Base-by-base conservation (phyloP, 352 stramenopile genomes). In the Phytophthora foliorum region DNA sequence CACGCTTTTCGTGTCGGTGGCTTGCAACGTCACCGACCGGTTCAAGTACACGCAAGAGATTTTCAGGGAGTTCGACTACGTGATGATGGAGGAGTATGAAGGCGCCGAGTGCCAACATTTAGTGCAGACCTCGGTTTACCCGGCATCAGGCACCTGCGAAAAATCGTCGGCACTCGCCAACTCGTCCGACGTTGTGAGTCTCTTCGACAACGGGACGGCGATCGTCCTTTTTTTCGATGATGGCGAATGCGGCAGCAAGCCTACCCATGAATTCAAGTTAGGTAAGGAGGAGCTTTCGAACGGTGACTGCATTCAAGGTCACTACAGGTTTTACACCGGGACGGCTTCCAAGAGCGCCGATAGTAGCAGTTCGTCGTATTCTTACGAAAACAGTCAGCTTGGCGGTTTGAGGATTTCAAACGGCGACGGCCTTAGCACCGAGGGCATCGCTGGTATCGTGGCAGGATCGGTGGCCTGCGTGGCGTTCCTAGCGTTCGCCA, bases 1-100 rank as follows among this genome's bases (percentile, higher is more conserved):
- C 29, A 67, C 56, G 6, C 46, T 78, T 6, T 78, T 75, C 57
- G 66, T 65, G n/a, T 46, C 67, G 6, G 52, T 32, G 32, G 38
- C 45, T 4, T 75, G 67, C 42, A 75, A 78, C 42, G 25, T 78
- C 32, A 63, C 51, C 2, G 67, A 78, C 32, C 66, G 71, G 13
- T 78, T 78, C 67, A 39, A 65, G 25, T 78, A 70, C 29, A 69
- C 60, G 1, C 16, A 61, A n/a, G 57, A 75, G 6, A 38, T 45
- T 7, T 75, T 78, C 42, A 55, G 56, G 11, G 71, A 27, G 0
- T 66, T 73, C 62, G 62, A 69, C 67, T 75, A 70, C 53, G 62
- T 78, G 4, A 73, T 78, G 46, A 75, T 78, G 66, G 71, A 75
- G 39, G 61, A 69, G 21, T 78, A 75, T 48, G 44, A n/a, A 6